phyloP scores from a whole-genome alignment of 2,329 filamentous ascomycete genomes.

The Stemphylium lycopersici region DNA sequence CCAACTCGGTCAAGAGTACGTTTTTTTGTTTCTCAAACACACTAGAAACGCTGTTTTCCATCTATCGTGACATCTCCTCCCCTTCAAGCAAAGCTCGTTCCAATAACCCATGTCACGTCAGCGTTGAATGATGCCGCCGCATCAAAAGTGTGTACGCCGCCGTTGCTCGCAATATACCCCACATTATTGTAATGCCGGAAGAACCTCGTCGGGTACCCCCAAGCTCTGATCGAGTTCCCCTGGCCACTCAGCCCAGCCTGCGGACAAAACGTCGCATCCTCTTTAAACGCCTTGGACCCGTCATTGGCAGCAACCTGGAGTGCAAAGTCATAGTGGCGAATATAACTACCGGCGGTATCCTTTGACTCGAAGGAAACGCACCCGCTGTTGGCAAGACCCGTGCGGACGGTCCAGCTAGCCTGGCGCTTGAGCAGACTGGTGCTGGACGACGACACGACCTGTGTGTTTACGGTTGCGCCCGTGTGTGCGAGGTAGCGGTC shows the following conservation, averaged over 20 bases:
- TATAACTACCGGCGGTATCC: conserved; percentile 64
- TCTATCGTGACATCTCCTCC: too few relatives aligned
- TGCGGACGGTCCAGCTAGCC: conserved; percentile 64
- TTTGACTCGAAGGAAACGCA: conserved; percentile 68
- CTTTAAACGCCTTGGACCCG: conserved; percentile 61
- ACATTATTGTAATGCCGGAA: conserved; percentile 61
- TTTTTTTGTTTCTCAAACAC: too few relatives aligned
- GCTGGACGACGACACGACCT: conserved; percentile 62
- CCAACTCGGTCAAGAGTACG: too few relatives aligned
- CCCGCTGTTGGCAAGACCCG: conserved; percentile 62
- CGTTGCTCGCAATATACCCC: conserved; percentile 59
- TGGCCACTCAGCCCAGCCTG: conserved; percentile 58
- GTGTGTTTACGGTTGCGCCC: conserved; percentile 59
- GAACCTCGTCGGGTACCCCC: conserved; percentile 66
- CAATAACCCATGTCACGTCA: conserved; percentile 58
- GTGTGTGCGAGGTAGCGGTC: conserved; percentile 63
- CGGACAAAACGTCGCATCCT: conserved; percentile 69
- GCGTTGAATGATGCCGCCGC: conserved; percentile 56
- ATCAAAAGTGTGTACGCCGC: conserved; percentile 64
- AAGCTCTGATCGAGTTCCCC: conserved; percentile 61
- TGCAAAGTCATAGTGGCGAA: conserved; percentile 62
- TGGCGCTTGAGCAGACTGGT: conserved; percentile 56
- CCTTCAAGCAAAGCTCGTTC: conserved; percentile 14
- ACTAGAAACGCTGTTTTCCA: too few relatives aligned
- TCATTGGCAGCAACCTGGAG: conserved; percentile 60